These are phyloP conservation scores for Eimeria zaria DNA, from an alignment of 169 alveolate species.

Conservation along the genomic window DNA sequence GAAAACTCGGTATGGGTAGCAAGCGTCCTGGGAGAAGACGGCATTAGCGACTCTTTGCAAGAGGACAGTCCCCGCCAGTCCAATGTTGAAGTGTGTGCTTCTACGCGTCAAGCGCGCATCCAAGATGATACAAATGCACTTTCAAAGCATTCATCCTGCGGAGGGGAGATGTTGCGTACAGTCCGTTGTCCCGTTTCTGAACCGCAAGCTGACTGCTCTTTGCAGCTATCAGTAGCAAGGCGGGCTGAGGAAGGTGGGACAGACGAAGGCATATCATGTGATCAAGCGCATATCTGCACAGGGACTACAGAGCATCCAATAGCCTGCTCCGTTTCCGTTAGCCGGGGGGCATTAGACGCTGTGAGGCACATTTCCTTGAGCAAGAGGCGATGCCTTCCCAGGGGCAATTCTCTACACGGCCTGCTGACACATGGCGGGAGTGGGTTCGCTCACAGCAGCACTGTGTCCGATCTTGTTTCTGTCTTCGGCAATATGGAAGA, in stretches of 20 bases:
- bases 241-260: neutral
- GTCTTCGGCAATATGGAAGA: neutral
- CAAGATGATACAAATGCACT: neutral
- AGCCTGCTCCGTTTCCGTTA: neutral
- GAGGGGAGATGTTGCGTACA: neutral
- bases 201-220: neutral
- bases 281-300: neutral
- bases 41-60: slow-evolving; percentile 22
- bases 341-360: neutral
- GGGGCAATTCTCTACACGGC: neutral
- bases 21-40: slow-evolving; percentile 9
- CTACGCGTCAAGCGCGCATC: neutral
- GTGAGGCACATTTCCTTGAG: neutral
- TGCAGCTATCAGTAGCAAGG: neutral
- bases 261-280: neutral
- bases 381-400: neutral
- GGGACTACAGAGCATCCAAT: slow-evolving; percentile 52
- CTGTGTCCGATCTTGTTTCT: slow-evolving; percentile 26
- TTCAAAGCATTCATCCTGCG: neutral
- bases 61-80: neutral
- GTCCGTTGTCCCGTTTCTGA: neutral
- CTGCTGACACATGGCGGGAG: neutral
- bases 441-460: neutral
- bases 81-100: neutral
- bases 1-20: neutral